Evolutionary conservation across 2,329 filamentous ascomycete species (phyloP).

Genomic region (Pseudogymnoascus sp.): DNA sequence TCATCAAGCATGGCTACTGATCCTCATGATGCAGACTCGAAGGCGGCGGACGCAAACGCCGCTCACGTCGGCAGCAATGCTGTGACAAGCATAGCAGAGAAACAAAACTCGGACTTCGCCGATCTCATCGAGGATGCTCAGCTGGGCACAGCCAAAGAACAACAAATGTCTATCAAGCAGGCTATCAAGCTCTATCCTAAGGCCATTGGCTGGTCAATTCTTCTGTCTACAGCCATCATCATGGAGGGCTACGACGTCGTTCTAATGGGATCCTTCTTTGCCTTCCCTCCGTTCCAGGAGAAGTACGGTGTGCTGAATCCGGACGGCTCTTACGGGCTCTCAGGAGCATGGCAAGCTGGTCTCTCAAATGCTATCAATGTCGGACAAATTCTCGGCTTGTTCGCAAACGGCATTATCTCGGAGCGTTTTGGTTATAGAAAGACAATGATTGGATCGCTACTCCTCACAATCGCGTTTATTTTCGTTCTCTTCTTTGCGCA

Average conservation of each 20-base stretch:
- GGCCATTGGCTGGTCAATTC: slow-evolving; percentile 25
- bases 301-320: slow-evolving; percentile 23
- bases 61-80: not conserved
- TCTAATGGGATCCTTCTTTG: slow-evolving; percentile 29
- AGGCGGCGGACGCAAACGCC: not conserved
- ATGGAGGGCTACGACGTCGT: slow-evolving; percentile 34
- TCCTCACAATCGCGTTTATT: slow-evolving; percentile 36
- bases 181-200: slow-evolving; percentile 12
- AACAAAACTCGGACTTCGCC: not conserved
- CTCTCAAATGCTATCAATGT: slow-evolving; percentile 33
- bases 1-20: not conserved
- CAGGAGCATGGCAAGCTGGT: slow-evolving; percentile 37
- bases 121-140: slow-evolving; percentile 2
- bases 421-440: slow-evolving; percentile 32
- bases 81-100: not conserved
- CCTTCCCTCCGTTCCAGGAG: slow-evolving; percentile 22
- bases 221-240: slow-evolving; percentile 30
- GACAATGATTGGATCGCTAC: slow-evolving; percentile 37
- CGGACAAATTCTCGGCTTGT: slow-evolving; percentile 35
- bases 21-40: not conserved
- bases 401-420: slow-evolving; percentile 33
- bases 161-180: slow-evolving; percentile 9
- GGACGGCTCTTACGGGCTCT: slow-evolving; percentile 31
- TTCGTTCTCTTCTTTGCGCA: slow-evolving; percentile 40
- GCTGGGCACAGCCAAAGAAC: slow-evolving; percentile 11